Evolutionary conservation across 116 monocot genomes (phyloP), one percentile per base, ranked within the genome.

Genomic region (Cymodocea nodosa): DNA sequence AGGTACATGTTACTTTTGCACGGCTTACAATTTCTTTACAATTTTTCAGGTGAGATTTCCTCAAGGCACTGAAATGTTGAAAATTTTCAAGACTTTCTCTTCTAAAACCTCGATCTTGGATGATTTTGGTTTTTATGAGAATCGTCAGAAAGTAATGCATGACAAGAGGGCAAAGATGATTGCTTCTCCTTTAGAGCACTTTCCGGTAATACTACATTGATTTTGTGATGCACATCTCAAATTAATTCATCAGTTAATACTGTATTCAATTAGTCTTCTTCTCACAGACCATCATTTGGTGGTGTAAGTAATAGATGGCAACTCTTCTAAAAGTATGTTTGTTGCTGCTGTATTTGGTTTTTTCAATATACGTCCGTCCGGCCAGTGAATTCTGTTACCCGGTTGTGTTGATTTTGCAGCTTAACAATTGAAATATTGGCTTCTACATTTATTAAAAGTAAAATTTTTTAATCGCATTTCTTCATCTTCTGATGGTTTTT

Each of bases 91-190:
- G 71, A 72, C 51, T 65, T 84, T 75, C 65, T 74, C 73, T 58
- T 73, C 73, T n/a, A 83, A 83, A 52, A 90, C 90, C 24, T 90
- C 90, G 44, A 90, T 90, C 62, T 68, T 90, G 75, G 90, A 90
- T 62, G 86, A 90, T 49, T 86, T 86, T 19, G 68, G 61, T 30
- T 90, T 90, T 56, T 90, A 90, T 71, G 90, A 90, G 52, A 86
- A 76, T 20, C 72, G 90, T 11, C 84, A 90, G 68, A 90, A 82
- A 67, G 81, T 71, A 53, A 84, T 90, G 84, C 90, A 83, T 44
- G 81, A 81, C n/a, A 90, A 77, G 70, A 79, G 73, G 79, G 55
- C 39, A 51, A 86, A 80, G 73, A 51, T 68, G 2, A 44, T 72
- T 23, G 49, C 70, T 22, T 52, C 65, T 51, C 35, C 30, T 30